phyloP scores from a whole-genome alignment of 768 basidiomycete species.

The Phlegmacium glaucopus region DNA sequence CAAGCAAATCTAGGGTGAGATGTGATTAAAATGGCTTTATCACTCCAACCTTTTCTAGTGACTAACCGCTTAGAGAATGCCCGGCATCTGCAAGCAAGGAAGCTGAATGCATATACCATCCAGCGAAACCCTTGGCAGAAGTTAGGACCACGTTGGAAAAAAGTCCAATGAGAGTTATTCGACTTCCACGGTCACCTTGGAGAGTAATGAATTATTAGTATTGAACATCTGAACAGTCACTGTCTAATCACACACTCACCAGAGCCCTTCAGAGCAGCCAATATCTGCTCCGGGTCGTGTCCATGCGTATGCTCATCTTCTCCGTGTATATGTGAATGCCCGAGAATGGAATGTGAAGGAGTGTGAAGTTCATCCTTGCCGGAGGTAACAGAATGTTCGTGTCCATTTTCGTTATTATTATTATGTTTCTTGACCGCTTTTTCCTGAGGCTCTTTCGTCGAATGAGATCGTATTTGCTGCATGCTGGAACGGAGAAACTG shows the following conservation, averaged over 20 bases:
- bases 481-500: constrained; percentile 6
- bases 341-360: constrained; percentile 62
- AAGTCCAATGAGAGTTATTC: constrained; percentile 83
- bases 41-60: background rate
- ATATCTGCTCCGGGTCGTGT: constrained; percentile 64
- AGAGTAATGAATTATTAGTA: constrained; percentile 1
- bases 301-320: constrained; percentile 55
- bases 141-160: constrained; percentile 82
- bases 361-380: constrained; percentile 33
- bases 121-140: constrained; percentile 79
- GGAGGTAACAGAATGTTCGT: constrained; percentile 24
- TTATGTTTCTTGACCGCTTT: constrained; percentile 7
- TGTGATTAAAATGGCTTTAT: constrained; percentile 2
- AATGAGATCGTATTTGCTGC: constrained; percentile 21
- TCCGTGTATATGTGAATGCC: constrained; percentile 63
- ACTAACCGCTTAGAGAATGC: constrained; percentile 82
- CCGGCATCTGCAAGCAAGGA: constrained; percentile 92
- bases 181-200: constrained; percentile 75
- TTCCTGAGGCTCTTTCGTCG: constrained; percentile 15
- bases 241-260: constrained; percentile 42
- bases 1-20: constrained; percentile 60
- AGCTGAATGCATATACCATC: constrained; percentile 88
- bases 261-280: constrained; percentile 62
- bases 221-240: background rate
- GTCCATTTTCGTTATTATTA: constrained; percentile 12